phyloP scores from a whole-genome alignment of 306 rosid species.

The Vigna trinervia region DNA sequence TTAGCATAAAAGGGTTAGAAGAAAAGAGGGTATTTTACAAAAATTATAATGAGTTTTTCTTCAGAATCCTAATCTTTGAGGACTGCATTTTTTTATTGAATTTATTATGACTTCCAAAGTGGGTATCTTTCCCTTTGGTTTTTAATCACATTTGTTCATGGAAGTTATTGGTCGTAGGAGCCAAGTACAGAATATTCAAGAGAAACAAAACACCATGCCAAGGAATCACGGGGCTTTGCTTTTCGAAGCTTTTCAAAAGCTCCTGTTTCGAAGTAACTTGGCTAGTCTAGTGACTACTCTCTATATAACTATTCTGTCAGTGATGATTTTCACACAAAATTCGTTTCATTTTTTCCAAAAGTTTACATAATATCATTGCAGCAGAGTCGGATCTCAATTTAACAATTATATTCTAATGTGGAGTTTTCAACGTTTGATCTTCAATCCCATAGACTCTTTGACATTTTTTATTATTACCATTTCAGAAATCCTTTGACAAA shows the following conservation, averaged over 20 bases:
- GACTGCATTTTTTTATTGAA: conserved; percentile 24
- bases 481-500: neutral
- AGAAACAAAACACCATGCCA: conserved; percentile 46
- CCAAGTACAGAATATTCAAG: conserved; percentile 44
- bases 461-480: no score
- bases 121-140: conserved; percentile 37
- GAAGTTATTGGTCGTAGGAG: conserved; percentile 44
- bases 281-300: conserved; percentile 63
- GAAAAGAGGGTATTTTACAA: neutral
- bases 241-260: conserved; percentile 57
- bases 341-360: conserved; percentile 41
- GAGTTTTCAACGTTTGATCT: conserved; percentile 17
- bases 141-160: conserved; percentile 49
- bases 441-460: conserved; percentile 33
- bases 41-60: neutral
- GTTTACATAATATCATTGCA: conserved; percentile 40
- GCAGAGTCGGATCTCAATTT: conserved; percentile 42
- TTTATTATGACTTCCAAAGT: conserved; percentile 42
- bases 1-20: neutral
- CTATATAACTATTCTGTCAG: conserved; percentile 63
- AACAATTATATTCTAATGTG: neutral
- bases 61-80: conserved; percentile 30
- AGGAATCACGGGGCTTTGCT: conserved; percentile 56
- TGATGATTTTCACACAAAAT: conserved; percentile 49
- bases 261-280: conserved; percentile 53